Base-by-base conservation (phyloP, 805 yeast genomes). In the Metahyphopichia silvanorum region DNA sequence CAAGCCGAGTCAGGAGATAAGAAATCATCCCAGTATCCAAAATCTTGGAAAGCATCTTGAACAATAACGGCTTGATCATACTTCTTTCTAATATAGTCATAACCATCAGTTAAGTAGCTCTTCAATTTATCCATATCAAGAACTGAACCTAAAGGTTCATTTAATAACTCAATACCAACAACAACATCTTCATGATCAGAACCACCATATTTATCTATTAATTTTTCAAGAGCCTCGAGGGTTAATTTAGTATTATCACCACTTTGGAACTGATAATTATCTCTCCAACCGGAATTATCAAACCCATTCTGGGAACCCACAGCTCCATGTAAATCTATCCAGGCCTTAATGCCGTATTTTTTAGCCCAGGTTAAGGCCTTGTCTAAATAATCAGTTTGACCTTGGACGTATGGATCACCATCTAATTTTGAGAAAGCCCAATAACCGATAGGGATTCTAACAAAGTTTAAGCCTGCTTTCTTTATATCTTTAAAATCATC, bases 231-330 rank as follows among this genome's bases (percentile, higher is more conserved):
- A 2, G 79, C 86, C 5, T 66, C 53, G 31, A 75, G 49, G 1
- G 95, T 81, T 12, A 75, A 46, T 20, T 68, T 57, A 27, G 72
- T 61, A 50, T 82, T 79, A 36, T 71, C 66, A 21, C 66, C 70
- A 27, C 69, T 52, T 49, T 72, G 82, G 77, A 84, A 87, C 3
- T 57, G 57, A 29, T 68, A 51, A 2, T 47, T 24, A 52, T 82
- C 96, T 49, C 95, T 74, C 41, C 76, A 63, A 17, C 98, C 98
- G 6, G 95, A 86, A 66, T 89, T 89, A 60, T 89, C 98, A 51
- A 87, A 91, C 10, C 97, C 97, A 55, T 89, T 89, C 59, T 89
- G 98, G 15, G 95, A 84, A 15, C 96, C 97, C 21, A 96, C 94
- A n/a, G 84, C 95, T 41, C 97, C 97, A 55, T 89, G 98, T 50